These are phyloP conservation scores for Colletotrichum magnum DNA, from an alignment of 2,329 filamentous ascomycete genomes.

Conservation along the genomic window DNA sequence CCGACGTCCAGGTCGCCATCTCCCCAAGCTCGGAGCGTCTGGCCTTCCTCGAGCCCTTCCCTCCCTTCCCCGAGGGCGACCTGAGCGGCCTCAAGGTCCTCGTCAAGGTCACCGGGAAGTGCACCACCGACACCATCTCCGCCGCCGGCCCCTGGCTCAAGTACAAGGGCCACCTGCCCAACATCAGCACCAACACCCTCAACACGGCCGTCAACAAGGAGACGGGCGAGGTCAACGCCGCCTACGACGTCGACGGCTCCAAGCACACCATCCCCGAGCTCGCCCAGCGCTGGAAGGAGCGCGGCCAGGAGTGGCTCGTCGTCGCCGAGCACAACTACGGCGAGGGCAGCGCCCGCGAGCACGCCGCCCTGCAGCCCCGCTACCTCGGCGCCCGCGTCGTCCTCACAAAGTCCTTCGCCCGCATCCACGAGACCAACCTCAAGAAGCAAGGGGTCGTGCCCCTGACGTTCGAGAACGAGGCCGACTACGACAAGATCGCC, in stretches of 20 bases:
- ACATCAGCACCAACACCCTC: conserved; percentile 97
- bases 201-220: conserved; percentile 95
- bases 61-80: conserved; percentile 83
- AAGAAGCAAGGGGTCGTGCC: conserved; percentile 99
- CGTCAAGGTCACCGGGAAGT: conserved; percentile 97
- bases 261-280: conserved; percentile 88
- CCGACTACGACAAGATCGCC: conserved; percentile 86
- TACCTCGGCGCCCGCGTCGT: conserved; percentile 90
- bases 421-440: conserved; percentile 95
- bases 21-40: conserved; percentile 91
- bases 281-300: conserved; percentile 84
- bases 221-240: conserved; percentile 92
- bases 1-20: conserved; percentile 80
- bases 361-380: conserved; percentile 91
- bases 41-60: conserved; percentile 91
- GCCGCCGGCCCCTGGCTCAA: conserved; percentile 98
- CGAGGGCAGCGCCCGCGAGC: conserved; percentile 89
- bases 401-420: conserved; percentile 87
- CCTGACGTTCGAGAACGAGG: conserved; percentile 88
- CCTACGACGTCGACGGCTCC: conserved; percentile 87
- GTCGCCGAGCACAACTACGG: conserved; percentile 99
- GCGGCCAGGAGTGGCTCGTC: conserved; percentile 87
- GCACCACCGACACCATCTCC: conserved; percentile 98
- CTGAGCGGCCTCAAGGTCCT: conserved; percentile 86
- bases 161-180: conserved; percentile 98